phyloP scores from a whole-genome alignment of 176 grass and related monocot genomes.

The Paspalum notatum region DNA sequence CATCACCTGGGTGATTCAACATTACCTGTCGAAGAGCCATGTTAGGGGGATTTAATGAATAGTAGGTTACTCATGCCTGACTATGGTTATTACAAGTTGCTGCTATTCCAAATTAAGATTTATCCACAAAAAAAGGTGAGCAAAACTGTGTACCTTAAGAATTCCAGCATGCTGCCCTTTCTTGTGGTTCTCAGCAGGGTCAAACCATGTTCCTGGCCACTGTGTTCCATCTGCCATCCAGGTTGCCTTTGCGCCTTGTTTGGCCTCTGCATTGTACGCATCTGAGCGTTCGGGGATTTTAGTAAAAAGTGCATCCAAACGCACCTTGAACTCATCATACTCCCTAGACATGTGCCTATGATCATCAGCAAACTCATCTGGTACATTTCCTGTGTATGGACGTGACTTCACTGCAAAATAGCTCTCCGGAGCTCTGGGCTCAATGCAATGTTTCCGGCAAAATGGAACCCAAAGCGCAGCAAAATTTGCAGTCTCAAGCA shows the following conservation, averaged over 20 bases:
- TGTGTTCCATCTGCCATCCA: conserved; percentile 55
- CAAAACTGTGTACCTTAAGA: conserved; percentile 29
- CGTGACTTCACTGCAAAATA: conserved; percentile 48
- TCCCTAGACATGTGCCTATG: conserved; percentile 23
- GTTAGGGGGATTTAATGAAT: conserved; percentile 11
- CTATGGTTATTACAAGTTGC: neutral
- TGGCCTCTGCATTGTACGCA: conserved; percentile 17
- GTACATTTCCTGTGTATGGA: conserved; percentile 44
- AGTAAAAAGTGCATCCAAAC: conserved; percentile 40
- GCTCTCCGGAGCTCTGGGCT: conserved; percentile 54
- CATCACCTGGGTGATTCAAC: conserved; percentile 42
- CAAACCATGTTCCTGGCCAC: conserved; percentile 61
- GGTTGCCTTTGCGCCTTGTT: conserved; percentile 51
- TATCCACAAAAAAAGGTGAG: neutral
- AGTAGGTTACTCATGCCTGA: conserved; percentile 4
- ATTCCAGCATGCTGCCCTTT: conserved; percentile 57
- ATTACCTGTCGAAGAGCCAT: conserved; percentile 44
- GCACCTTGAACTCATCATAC: conserved; percentile 55
- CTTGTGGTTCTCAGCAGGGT: conserved; percentile 46
- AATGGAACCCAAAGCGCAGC: conserved; percentile 52
- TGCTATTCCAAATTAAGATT: neutral
- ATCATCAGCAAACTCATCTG: conserved; percentile 43
- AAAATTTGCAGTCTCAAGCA: conserved; percentile 55
- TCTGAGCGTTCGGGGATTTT: conserved; percentile 42
- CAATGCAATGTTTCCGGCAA: conserved; percentile 58